Base-by-base conservation (phyloP, 139 green algal genomes). In the Axilococcus clingmanii region DNA sequence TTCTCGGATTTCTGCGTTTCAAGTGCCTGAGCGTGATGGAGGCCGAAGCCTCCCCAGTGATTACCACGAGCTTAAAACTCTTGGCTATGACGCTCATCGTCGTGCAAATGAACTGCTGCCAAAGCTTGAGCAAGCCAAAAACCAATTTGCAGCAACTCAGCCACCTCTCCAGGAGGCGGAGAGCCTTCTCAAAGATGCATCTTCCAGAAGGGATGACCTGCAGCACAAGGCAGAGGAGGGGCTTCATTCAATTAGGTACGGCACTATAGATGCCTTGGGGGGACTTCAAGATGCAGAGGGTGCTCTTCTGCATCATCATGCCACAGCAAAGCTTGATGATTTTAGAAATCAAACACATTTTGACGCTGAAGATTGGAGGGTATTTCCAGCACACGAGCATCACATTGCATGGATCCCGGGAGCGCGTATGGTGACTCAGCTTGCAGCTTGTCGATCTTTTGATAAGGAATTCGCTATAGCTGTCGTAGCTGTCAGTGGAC, bases 91-190 rank as follows among this genome's bases (percentile, higher is more conserved):
- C 29, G 51, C 30, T n/a, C 45, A 59, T 30, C 5, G 7, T 16
- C 30, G 31, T 7, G 51, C 31, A n/a, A n/a, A 16, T 29, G 51
- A 52, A 12, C 51, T 63, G 30, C 59, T 68, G 5, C 52, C 40
- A 20, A 20, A 33, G n/a, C 40, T 68, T 24, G 59, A 68, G 32
- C 2, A 34, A 7, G 59, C 59, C 16, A 35, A 61, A 31, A 32
- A 6, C 16, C 30, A 33, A 11, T 48, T 49, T 2, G 30, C 28
- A 24, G 30, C 50, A 11, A 40, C 52, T 5, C 29, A 31, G 2
- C 30, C 38, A 32, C 52, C 60, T 15, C 50, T 51, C 1, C 45
- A 20, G 2, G 59, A 68, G 8, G 59, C 59, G 30, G 50, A 68
- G 31, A 35, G 37, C 12, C 9, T 35, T 30, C 12, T 8, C 9